phyloP scores from a whole-genome alignment of 768 basidiomycete genomes.

The Tulasnella sp. region DNA sequence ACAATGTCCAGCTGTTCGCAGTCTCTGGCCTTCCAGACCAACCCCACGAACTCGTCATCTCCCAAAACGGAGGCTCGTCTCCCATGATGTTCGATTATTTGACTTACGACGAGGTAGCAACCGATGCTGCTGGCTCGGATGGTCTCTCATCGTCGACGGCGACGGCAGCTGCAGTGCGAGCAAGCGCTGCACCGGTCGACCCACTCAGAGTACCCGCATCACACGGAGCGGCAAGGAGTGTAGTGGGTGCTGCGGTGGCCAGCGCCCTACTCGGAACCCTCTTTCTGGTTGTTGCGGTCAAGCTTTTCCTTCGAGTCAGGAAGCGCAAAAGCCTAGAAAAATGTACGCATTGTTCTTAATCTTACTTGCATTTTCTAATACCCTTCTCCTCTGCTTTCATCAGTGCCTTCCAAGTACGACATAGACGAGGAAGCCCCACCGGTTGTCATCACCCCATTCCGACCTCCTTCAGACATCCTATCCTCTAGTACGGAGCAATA shows the following conservation, averaged over 20 bases:
- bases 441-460: not conserved
- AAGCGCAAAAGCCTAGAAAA: not conserved
- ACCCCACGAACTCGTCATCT: not conserved
- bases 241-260: not conserved
- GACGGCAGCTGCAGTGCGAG: not conserved
- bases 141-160: not conserved
- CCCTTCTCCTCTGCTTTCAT: not conserved
- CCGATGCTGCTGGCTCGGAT: not conserved
- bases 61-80: not conserved
- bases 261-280: not conserved
- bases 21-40: not conserved
- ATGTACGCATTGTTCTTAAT: not conserved
- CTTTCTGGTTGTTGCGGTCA: not conserved
- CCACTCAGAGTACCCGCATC: not conserved
- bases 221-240: not conserved
- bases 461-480: not conserved
- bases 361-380: not conserved
- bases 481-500: not conserved
- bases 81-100: not conserved
- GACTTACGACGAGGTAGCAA: not conserved
- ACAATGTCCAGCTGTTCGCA: not conserved
- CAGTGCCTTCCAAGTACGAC: not conserved
- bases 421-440: not conserved
- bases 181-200: not conserved
- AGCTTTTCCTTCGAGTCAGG: not conserved